Base-by-base conservation (phyloP, 2,329 filamentous ascomycete species). In the Penicillium janthinellum region DNA sequence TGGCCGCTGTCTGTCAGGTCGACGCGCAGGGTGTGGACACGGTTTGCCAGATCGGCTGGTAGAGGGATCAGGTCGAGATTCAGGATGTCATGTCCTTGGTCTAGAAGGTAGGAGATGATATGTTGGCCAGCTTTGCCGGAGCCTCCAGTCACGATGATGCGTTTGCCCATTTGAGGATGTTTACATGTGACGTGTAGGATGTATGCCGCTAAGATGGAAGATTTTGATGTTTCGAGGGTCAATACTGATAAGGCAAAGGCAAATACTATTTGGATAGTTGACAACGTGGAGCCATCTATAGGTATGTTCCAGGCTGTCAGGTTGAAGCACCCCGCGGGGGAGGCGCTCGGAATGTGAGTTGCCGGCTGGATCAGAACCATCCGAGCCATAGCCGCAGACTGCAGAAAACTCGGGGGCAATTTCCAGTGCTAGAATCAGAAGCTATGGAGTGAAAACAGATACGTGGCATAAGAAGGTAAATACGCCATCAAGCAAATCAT, bases 1-100 rank as follows among this genome's bases (percentile, higher is more conserved):
- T 86, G 82, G 22, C 83, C 83, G 44, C 74, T 78, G 64, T 85
- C 77, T 8, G 83, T 84, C 44, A 86, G 77, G 67, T 86, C 84
- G 12, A 79, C 79, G 63, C 83, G 84, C 45, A 86, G 71, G 0
- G 84, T 86, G 70, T 83, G 82, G 51, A 86, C 81, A 7, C 52
- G 57, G 10, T 59, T 31, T 71, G 70, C 3, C 76, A 79, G 57
- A 79, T 78, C 51, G 4, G 50, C 35, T 4, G 72, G 67, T 20
- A 82, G 77, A 5, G 80, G 76, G 15, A 75, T 70, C 4, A 86
- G 75, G 65, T 86, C 84, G n/a, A 86, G 71, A 60, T 86, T 86
- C 31, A 86, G 76, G 37, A 86, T 76, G 60, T 79, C 68, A 65
- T 86, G 79, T 35, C 82, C 83, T 59, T 77, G 73, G 10, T 78